These are phyloP conservation scores for Ogataea trehalophila DNA, from an alignment of 805 yeast genomes.

Conservation along the genomic window DNA sequence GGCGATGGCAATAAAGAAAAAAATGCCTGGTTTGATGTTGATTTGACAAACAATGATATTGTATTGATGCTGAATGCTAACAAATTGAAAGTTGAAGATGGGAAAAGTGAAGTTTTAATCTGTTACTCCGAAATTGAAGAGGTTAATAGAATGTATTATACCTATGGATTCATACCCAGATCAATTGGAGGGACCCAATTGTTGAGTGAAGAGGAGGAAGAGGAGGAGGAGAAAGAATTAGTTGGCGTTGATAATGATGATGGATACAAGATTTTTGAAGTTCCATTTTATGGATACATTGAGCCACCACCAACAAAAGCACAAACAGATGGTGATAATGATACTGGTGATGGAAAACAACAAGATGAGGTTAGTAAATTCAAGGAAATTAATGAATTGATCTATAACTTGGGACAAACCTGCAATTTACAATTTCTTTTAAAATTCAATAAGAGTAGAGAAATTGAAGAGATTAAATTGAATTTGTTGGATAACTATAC, in stretches of 20 bases:
- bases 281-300: conserved; percentile 31
- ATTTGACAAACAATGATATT: conserved; percentile 38
- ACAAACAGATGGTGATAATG: too few species aligned
- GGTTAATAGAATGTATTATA: conserved; percentile 32
- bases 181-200: conserved; percentile 5
- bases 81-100: background rate
- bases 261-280: conserved; percentile 27
- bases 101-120: conserved; percentile 35
- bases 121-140: conserved; percentile 43
- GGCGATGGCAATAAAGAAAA: conserved; percentile 8
- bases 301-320: background rate
- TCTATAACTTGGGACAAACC: conserved; percentile 32
- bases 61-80: conserved; percentile 31
- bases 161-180: conserved; percentile 45
- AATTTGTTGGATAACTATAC: conserved; percentile 30
- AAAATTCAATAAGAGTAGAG: conserved; percentile 16
- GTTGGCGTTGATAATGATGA: background rate
- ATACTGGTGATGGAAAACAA: background rate
- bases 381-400: conserved; percentile 10
- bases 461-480: conserved; percentile 18
- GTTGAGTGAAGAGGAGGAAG: background rate
- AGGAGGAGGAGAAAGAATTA: background rate
- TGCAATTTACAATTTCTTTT: conserved; percentile 38
- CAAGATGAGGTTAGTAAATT: background rate
- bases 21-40: conserved; percentile 62